Evolutionary conservation across 495 filamentous ascomycete species (phyloP), one percentile per base, ranked within the genome.

Genomic region (Xylaria intraflava): DNA sequence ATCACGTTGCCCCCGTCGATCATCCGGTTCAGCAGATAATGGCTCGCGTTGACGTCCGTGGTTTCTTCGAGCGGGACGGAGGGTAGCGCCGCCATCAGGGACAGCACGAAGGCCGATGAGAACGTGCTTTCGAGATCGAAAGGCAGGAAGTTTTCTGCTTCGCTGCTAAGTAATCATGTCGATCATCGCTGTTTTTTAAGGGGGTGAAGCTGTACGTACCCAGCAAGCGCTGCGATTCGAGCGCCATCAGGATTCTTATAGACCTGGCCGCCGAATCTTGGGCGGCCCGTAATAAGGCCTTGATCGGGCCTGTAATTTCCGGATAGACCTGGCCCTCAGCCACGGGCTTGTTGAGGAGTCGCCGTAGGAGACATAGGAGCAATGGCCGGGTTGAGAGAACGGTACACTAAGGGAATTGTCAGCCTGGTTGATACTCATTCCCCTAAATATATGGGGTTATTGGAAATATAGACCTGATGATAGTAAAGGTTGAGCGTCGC

Each of bases 41-140:
- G 29, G 7, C 43, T 31, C 14, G 43, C 26, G 27, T 46, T 29
- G n/a, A 46, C 43, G n/a, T 46, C 43, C 4, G 26, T 31, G 14
- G 22, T 46, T 3, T 31, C 43, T 20, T 46, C 43, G 11, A 46
- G 20, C 9, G 43, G 14, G 26, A 29, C 27, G 11, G 43, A 30
- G n/a, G 43, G 43, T 1, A 46, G 27, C 3, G 43, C 43, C 11
- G 26, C 43, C 43, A 46, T 46, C 9, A 46, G 20, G 20, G 43
- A 46, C 23, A 46, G n/a, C 29, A 46, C 26, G 27, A 46, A 46
- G 16, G 43, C 43, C 14, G 43, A 46, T 14, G 43, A 46, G 27
- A 46, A 46, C 10, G 43, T 46, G 26, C 43, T 46, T 20, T 46
- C 43, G n/a, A 46, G 43, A n/a, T 46, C 43, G 20, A 46, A 46